Percentiles rank a stretch among this genome's conserved stretches.
Evolutionary conservation across 2,329 filamentous ascomycete genomes (phyloP).

Genomic region (Podosphaera xanthii): DNA sequence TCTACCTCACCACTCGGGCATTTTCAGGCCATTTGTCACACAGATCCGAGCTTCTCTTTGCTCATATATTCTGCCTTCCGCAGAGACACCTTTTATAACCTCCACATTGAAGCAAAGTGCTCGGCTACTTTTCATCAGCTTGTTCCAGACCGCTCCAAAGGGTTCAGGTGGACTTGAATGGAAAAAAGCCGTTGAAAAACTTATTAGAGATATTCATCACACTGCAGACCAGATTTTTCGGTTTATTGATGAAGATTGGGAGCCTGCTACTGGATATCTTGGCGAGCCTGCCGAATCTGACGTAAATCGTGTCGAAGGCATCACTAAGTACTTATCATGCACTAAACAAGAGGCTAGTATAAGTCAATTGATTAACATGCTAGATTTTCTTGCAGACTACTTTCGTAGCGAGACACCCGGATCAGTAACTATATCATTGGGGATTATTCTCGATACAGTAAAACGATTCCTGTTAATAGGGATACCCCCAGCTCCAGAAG

Average conservation of each 20-base stretch:
- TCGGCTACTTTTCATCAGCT: slow-evolving; percentile 40
- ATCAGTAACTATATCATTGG: slow-evolving; percentile 43
- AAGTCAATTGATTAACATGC: slow-evolving; percentile 41
- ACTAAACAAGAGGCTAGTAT: slow-evolving; percentile 49
- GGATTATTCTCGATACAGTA: slow-evolving; percentile 42
- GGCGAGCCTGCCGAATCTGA: slow-evolving; percentile 23
- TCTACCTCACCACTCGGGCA: slow-evolving; percentile 60
- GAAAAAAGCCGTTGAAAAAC: slow-evolving; percentile 38
- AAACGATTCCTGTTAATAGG: slow-evolving; percentile 46
- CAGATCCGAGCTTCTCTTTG: slow-evolving; percentile 41
- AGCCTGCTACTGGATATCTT: slow-evolving; percentile 33
- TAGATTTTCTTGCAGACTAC: slow-evolving; percentile 41
- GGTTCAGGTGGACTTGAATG: slow-evolving; percentile 58
- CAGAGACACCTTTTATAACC: slow-evolving; percentile 25
- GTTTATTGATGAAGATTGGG: slow-evolving; percentile 61
- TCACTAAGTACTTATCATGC: slow-evolving; percentile 36
- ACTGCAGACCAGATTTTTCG: slow-evolving; percentile 60
- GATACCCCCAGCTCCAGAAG: slow-evolving; percentile 16
- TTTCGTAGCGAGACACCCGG: slow-evolving; percentile 40
- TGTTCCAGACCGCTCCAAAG: slow-evolving; percentile 66
- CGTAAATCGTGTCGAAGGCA: slow-evolving; percentile 23
- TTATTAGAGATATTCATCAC: slow-evolving; percentile 41
- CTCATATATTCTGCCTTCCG: slow-evolving; percentile 39
- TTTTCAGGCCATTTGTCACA: slow-evolving; percentile 51
- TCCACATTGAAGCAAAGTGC: slow-evolving; percentile 31